Conservation (phyloP, 345 rosid genomes). For the Passiflora organensis region DNA sequence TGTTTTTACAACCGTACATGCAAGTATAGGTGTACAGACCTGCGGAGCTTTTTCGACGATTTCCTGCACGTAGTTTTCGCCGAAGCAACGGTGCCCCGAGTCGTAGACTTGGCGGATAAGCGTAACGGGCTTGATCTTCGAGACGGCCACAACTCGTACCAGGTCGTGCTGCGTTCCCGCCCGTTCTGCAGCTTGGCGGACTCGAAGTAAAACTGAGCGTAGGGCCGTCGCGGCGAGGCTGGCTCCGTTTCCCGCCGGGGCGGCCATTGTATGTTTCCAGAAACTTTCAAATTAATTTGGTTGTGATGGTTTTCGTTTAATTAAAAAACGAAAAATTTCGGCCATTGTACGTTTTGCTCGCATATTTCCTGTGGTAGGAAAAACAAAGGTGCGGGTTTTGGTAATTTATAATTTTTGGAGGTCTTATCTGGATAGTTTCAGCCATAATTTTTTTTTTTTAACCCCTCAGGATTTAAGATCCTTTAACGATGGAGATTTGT, state of each 20-base stretch:
- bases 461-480: too few relatives aligned
- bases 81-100: constrained; percentile 86
- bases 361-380: too few relatives aligned
- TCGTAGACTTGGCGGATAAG: constrained; percentile 78
- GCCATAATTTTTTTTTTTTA: too few relatives aligned
- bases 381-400: too few relatives aligned
- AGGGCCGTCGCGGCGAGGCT: constrained; percentile 37
- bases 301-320: too few relatives aligned
- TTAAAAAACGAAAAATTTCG: too few relatives aligned
- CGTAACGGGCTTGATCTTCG: constrained; percentile 82
- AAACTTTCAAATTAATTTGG: too few relatives aligned
- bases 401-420: too few relatives aligned
- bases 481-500: too few relatives aligned
- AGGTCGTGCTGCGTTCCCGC: constrained; percentile 44
- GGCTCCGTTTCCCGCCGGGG: constrained; percentile 11
- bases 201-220: constrained; percentile 63
- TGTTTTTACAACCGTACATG: background rate
- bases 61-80: constrained; percentile 88
- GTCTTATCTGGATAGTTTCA: too few relatives aligned
- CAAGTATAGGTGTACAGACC: constrained; percentile 25
- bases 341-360: too few relatives aligned
- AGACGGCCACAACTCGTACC: constrained; percentile 69
- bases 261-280: constrained; percentile 5
- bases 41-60: constrained; percentile 80
- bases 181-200: constrained; percentile 60